These are phyloP conservation scores for Fraxinus xanthoxyloides DNA, from an alignment of 305 asterid genomes.

Conservation along the genomic window DNA sequence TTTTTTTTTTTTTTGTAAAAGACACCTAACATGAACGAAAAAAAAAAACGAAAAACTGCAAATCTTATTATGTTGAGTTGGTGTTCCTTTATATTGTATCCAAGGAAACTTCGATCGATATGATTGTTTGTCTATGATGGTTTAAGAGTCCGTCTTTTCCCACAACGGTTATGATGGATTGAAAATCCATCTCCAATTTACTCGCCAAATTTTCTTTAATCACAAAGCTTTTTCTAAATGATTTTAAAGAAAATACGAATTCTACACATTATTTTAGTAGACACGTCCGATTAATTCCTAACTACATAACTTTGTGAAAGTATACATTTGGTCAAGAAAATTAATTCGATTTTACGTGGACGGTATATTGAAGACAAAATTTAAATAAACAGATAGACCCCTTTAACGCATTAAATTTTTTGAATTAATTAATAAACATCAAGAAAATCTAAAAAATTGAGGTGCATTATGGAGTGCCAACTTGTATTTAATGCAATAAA, in stretches of 20 bases:
- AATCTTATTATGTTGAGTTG: not conserved
- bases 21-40: too few species aligned
- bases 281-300: not conserved
- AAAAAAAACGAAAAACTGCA: not conserved
- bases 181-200: not conserved
- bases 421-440: not conserved
- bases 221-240: not conserved
- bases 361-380: not conserved
- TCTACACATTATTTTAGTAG: not conserved
- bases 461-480: slow-evolving; percentile 3
- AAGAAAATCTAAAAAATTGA: not conserved
- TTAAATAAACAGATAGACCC: not conserved
- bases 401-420: not conserved
- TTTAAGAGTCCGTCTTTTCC: not conserved
- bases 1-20: too few species aligned
- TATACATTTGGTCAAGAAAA: not conserved
- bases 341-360: too few species aligned
- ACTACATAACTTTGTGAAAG: not conserved
- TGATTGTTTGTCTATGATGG: not conserved
- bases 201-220: not conserved
- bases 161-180: not conserved
- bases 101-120: not conserved
- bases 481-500: slow-evolving; percentile 18
- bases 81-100: not conserved
- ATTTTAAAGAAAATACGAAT: not conserved